phyloP scores from a whole-genome alignment of 2,329 filamentous ascomycete species.

The Epichloe typhina region DNA sequence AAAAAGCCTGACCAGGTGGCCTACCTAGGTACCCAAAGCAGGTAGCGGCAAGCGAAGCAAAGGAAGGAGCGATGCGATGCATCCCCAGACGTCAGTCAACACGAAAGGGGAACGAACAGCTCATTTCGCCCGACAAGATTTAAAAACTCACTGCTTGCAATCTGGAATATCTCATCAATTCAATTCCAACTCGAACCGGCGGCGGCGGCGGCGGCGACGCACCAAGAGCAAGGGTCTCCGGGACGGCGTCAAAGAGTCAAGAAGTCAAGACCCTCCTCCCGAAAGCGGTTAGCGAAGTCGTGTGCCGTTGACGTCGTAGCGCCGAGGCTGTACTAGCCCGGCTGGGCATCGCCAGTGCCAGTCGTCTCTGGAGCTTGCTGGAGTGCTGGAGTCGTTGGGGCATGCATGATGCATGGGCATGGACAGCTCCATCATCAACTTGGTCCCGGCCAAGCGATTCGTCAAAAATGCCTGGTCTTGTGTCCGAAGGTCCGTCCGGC shows the following conservation, averaged over 20 bases:
- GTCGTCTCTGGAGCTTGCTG: background rate
- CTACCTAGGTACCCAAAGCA: background rate
- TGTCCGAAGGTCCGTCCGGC: background rate
- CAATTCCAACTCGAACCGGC: no score
- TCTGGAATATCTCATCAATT: no score
- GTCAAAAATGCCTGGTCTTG: background rate
- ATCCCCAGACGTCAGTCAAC: background rate
- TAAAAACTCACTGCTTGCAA: no score
- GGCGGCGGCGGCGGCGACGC: no score
- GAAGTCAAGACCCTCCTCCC: background rate
- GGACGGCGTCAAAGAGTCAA: no score
- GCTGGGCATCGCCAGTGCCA: background rate
- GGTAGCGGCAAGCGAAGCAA: background rate
- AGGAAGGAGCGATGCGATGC: background rate
- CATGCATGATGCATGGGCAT: background rate
- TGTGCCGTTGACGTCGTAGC: constrained; percentile 4
- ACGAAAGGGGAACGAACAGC: no score
- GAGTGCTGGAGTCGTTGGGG: background rate
- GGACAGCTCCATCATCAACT: background rate
- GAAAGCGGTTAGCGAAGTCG: constrained; percentile 3
- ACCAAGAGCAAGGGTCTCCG: no score
- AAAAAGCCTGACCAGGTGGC: no score
- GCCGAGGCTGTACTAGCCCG: background rate
- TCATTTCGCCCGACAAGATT: no score
- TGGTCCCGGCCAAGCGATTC: background rate